These are phyloP conservation scores for Secale cereale DNA, from an alignment of 176 grass and related monocot genomes.

Conservation along the genomic window DNA sequence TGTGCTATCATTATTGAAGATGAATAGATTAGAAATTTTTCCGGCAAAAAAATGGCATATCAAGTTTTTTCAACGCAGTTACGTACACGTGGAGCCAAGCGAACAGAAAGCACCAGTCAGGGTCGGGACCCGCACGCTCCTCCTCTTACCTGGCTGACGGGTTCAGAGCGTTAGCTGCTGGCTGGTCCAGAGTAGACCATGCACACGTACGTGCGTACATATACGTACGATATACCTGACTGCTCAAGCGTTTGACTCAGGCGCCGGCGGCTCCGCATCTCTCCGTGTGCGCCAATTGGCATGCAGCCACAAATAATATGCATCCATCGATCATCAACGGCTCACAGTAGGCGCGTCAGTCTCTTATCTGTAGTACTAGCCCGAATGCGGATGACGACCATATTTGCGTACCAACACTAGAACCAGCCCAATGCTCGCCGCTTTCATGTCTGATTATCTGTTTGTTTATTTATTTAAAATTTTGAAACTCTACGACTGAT, in stretches of 20 bases:
- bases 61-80: too few species aligned
- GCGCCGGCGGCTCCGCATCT: not conserved
- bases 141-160: not conserved
- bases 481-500: too few species aligned
- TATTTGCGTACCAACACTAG: not conserved
- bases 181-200: not conserved
- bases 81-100: not conserved
- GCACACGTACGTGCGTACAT: not conserved
- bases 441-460: not conserved
- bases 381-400: not conserved
- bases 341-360: not conserved
- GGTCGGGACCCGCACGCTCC: not conserved
- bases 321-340: not conserved
- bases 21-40: too few species aligned
- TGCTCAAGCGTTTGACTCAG: not conserved
- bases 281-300: slow-evolving; percentile 5
- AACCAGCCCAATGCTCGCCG: not conserved
- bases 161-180: not conserved
- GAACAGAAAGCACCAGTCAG: not conserved
- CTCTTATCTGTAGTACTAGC: too few species aligned
- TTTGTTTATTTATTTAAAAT: not conserved
- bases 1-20: too few species aligned
- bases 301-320: not conserved
- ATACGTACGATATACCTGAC: not conserved
- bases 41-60: too few species aligned